Evolutionary conservation across 2,329 filamentous ascomycete genomes (phyloP), one percentile per base, ranked within the genome.

Genomic region (Fusarium buxicola): DNA sequence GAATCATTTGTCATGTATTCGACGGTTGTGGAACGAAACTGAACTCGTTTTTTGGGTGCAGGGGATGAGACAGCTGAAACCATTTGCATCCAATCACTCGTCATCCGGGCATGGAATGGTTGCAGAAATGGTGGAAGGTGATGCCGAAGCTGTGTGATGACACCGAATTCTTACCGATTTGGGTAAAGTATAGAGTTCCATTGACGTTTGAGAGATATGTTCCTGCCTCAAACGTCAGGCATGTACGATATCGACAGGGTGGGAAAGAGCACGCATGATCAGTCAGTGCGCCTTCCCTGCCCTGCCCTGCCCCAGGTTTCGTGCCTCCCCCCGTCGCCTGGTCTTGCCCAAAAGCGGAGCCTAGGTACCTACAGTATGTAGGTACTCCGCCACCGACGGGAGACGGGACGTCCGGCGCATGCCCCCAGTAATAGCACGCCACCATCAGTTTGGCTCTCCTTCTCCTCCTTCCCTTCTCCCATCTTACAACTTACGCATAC

Each of bases 381-480:
- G n/a, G n/a, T n/a, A n/a, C n/a, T n/a, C n/a, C 52, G 58, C 65
- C 65, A 68, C 65, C 21, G 4, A 21, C 21, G n/a, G n/a, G n/a
- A n/a, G n/a, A n/a, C 65, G 65, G 60, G 61, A 47, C 61, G 53
- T 67, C 64, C 64, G 64, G 55, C 46, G 39, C n/a, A n/a, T n/a
- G n/a, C 64, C 60, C 59, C 41, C 25, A 60, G 30, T 36, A 27
- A 46, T 34, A 45, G 34, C 49, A 64, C 55, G 53, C 56, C 61
- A 60, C 62, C 45, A 50, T 34, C 41, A 38, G 13, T 50, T 34
- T 32, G 16, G 49, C 32, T 32, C 52, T 39, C 10, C 55, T 34
- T 11, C 32, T 44, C 24, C 30, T 55, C 28, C 31, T 46, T 6
- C 36, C 32, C 18, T 53, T 18, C 39, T 51, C 36, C 36, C 48